phyloP scores from a whole-genome alignment of 768 basidiomycete species.

The Tylopilus felleus region DNA sequence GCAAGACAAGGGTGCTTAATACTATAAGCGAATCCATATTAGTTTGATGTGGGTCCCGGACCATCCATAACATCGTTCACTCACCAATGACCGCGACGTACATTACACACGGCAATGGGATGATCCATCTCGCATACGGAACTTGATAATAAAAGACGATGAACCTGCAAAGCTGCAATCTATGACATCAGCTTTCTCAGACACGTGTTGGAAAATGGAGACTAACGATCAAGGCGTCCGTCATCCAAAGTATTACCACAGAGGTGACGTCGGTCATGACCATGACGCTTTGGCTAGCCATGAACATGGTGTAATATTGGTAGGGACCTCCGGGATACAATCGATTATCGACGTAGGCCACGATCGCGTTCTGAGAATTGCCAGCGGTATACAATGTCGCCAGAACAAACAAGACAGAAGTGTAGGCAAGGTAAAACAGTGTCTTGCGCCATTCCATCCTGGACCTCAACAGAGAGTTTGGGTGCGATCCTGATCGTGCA shows the following conservation, averaged over 20 bases:
- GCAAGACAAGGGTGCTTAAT: slow-evolving; percentile 20
- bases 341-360: slow-evolving; percentile 31
- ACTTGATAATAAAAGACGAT: slow-evolving; percentile 21
- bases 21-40: slow-evolving; percentile 3
- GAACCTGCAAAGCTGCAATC: slow-evolving; percentile 22
- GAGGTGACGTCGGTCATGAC: slow-evolving; percentile 23
- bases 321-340: slow-evolving; percentile 26
- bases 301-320: slow-evolving; percentile 21
- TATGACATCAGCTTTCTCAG: not conserved
- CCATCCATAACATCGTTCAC: not conserved
- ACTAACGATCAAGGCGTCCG: slow-evolving; percentile 29
- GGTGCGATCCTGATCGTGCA: slow-evolving; percentile 2
- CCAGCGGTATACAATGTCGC: slow-evolving; percentile 27
- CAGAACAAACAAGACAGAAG: slow-evolving; percentile 26
- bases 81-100: slow-evolving; percentile 23
- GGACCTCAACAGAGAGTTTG: slow-evolving; percentile 1
- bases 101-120: slow-evolving; percentile 26
- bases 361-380: slow-evolving; percentile 27
- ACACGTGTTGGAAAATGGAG: not conserved
- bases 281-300: slow-evolving; percentile 23
- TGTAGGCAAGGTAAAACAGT: slow-evolving; percentile 27
- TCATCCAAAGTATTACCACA: slow-evolving; percentile 30
- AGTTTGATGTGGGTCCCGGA: not conserved
- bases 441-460: slow-evolving; percentile 15
- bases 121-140: slow-evolving; percentile 22